Evolutionary conservation across 352 stramenopile species (phyloP).

Genomic region (Globisporangium polare): DNA sequence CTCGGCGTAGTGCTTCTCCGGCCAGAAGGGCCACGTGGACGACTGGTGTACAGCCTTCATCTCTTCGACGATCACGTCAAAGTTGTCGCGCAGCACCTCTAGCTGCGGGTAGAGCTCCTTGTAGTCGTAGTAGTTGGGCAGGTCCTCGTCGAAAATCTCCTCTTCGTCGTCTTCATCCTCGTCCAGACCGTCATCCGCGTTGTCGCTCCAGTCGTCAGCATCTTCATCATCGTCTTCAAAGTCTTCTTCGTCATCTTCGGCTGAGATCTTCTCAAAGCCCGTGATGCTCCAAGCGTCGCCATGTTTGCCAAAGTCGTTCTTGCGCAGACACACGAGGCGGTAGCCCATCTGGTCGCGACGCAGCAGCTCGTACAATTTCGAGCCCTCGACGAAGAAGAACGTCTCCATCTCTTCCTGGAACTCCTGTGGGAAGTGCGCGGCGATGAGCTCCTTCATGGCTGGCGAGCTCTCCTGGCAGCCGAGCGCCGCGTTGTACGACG

Average conservation of each 20-base stretch:
- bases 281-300: conserved; percentile 11
- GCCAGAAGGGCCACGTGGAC: conserved; percentile 77
- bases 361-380: conserved; percentile 40
- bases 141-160: conserved; percentile 67
- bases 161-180: conserved; percentile 35
- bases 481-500: conserved; percentile 40
- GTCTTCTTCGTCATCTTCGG: not conserved
- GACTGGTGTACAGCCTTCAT: conserved; percentile 53
- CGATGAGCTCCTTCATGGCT: conserved; percentile 29
- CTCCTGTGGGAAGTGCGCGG: conserved; percentile 34
- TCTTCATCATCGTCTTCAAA: conserved; percentile 30
- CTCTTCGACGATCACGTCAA: conserved; percentile 75
- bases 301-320: conserved; percentile 3
- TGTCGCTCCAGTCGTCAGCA: conserved; percentile 25
- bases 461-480: conserved; percentile 37
- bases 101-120: conserved; percentile 77
- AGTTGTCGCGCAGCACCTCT: conserved; percentile 62
- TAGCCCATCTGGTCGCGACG: conserved; percentile 47
- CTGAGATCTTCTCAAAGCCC: conserved; percentile 10
- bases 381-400: conserved; percentile 54
- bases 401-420: conserved; percentile 49
- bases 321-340: conserved; percentile 43
- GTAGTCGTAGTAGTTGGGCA: conserved; percentile 76
- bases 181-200: conserved; percentile 13
- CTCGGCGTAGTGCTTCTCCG: conserved; percentile 80